Percentiles rank a stretch among this genome's conserved stretches.
phyloP scores from a whole-genome alignment of 257 asterid genomes.

The Solanum clarkiae region DNA sequence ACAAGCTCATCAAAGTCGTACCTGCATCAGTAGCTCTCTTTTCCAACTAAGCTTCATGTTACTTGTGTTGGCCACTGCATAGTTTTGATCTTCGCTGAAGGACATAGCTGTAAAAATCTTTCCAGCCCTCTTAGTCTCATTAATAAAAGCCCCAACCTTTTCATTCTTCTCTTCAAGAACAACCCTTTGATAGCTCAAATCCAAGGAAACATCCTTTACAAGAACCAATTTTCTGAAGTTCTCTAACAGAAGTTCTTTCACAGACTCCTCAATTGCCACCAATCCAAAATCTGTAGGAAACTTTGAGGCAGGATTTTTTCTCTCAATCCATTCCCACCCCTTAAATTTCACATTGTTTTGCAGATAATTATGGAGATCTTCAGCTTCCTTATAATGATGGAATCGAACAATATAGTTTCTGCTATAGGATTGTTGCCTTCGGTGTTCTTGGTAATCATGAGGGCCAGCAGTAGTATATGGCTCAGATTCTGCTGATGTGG shows the following conservation, averaged over 20 bases:
- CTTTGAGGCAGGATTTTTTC: conserved; percentile 67
- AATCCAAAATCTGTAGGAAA: conserved; percentile 90
- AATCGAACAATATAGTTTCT: conserved; percentile 70
- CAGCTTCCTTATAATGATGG: conserved; percentile 35
- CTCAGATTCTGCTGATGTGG: not conserved
- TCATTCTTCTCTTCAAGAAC: conserved; percentile 32
- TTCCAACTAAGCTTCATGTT: conserved; percentile 33
- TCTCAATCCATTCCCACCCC: conserved; percentile 91
- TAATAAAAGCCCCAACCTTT: conserved; percentile 41
- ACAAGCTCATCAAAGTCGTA: conserved; percentile 2
- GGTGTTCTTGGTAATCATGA: not conserved
- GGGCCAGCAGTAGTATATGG: not conserved
- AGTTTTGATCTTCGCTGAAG: conserved; percentile 29
- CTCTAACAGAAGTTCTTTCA: conserved; percentile 35
- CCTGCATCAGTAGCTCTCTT: conserved; percentile 83
- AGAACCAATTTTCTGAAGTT: conserved; percentile 59
- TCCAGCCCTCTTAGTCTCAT: conserved; percentile 80
- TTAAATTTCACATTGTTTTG: conserved; percentile 37
- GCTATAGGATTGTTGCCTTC: conserved; percentile 2
- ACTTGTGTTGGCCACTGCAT: conserved; percentile 17
- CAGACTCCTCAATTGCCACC: conserved; percentile 51
- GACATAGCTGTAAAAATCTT: conserved; percentile 92
- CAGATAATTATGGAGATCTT: conserved; percentile 52
- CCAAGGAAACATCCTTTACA: conserved; percentile 81
- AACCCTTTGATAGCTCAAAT: conserved; percentile 69